Evolutionary conservation across 192 early-diverging fungal genomes (phyloP).

Genomic region (Backusella luteola): DNA sequence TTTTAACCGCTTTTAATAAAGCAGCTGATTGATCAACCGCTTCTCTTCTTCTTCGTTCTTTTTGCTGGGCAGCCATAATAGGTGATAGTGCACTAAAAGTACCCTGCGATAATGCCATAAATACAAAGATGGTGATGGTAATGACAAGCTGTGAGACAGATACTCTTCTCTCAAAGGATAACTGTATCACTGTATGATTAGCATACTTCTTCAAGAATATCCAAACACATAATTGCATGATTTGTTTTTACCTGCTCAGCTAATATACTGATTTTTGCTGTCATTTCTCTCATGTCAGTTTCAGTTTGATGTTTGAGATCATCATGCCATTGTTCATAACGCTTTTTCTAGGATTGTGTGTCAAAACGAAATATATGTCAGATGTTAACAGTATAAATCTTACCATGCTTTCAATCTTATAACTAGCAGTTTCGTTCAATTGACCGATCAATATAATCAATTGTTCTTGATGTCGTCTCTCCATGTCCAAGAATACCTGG

Average conservation of each 20-base stretch:
- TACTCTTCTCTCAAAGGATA: slow-evolving; percentile 45
- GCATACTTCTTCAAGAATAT: not conserved
- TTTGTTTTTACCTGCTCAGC: slow-evolving; percentile 36
- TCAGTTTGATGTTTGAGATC: slow-evolving; percentile 38
- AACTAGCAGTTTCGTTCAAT: slow-evolving; percentile 61
- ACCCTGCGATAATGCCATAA: slow-evolving; percentile 40
- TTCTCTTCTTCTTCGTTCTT: slow-evolving; percentile 29
- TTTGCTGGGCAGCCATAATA: slow-evolving; percentile 31
- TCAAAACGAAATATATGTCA: not conserved
- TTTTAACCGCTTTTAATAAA: not conserved
- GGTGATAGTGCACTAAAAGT: slow-evolving; percentile 35
- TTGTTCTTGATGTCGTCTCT: slow-evolving; percentile 59
- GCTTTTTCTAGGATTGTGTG: slow-evolving; percentile 34
- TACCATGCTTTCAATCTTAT: slow-evolving; percentile 63
- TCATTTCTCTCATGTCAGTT: slow-evolving; percentile 39
- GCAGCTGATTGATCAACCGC: slow-evolving; percentile 7
- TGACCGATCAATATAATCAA: slow-evolving; percentile 60
- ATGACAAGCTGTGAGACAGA: slow-evolving; percentile 37
- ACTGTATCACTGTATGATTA: slow-evolving; percentile 16
- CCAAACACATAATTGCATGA: not conserved
- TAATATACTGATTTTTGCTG: slow-evolving; percentile 42
- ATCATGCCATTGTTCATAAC: slow-evolving; percentile 48
- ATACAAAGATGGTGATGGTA: slow-evolving; percentile 34
- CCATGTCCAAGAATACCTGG: slow-evolving; percentile 57
- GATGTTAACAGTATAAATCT: slow-evolving; percentile 1